phyloP scores from a whole-genome alignment of 176 grass and related monocot species.

The Aechmea fasciata region DNA sequence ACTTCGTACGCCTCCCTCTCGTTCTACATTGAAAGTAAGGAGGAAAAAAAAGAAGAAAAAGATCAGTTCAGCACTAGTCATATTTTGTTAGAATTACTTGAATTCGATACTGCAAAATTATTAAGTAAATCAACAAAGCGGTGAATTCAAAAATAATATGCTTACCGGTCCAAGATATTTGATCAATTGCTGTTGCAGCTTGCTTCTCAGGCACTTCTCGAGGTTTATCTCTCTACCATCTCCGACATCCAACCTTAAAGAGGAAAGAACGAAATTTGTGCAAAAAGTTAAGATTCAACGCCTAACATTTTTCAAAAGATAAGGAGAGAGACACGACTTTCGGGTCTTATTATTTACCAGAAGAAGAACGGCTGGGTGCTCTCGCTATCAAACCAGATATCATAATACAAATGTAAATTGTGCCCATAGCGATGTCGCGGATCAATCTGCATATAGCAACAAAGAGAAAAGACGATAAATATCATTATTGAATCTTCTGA shows the following conservation, averaged over 20 bases:
- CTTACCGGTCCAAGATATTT: constrained; percentile 84
- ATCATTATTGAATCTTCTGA: background rate
- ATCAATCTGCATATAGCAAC: constrained; percentile 50
- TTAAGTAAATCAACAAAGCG: no score
- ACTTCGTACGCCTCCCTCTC: constrained; percentile 70
- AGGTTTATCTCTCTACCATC: constrained; percentile 48
- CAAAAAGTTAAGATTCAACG: background rate
- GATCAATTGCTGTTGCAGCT: constrained; percentile 65
- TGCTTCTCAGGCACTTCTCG: constrained; percentile 57
- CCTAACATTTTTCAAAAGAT: background rate
- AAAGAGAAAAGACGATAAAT: background rate
- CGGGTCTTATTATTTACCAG: constrained; percentile 34
- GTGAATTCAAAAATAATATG: background rate
- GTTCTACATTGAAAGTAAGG: constrained; percentile 20
- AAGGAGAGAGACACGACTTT: background rate
- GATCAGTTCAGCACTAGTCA: background rate
- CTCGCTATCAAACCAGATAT: constrained; percentile 75
- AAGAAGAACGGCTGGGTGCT: constrained; percentile 91
- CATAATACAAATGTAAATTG: constrained; percentile 90
- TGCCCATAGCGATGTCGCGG: constrained; percentile 95
- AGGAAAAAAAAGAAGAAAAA: background rate
- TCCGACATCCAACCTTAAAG: constrained; percentile 66
- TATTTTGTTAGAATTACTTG: background rate
- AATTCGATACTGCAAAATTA: background rate
- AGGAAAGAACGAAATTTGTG: background rate